Evolutionary conservation across 495 filamentous ascomycete genomes (phyloP).

Genomic region (Daldinia bambusicola): DNA sequence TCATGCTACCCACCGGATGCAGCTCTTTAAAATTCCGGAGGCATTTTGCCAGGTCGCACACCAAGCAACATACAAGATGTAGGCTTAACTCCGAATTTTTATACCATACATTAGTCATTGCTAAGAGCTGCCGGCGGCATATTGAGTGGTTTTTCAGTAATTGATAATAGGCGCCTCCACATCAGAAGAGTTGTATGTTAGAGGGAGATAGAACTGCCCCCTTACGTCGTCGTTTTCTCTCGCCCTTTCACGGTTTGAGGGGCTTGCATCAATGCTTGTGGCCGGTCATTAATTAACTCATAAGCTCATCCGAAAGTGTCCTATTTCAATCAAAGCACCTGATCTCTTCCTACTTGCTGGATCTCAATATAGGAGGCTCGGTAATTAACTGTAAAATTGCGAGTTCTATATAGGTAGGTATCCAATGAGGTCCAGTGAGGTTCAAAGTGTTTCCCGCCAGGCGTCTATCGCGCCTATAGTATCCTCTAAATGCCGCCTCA

Average conservation of each 20-base stretch:
- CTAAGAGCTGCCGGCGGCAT: conserved; percentile 21
- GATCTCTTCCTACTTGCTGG: background rate
- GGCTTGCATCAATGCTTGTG: background rate
- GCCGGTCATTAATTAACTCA: background rate
- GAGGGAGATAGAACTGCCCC: background rate
- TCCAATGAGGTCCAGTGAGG: background rate
- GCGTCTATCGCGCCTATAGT: background rate
- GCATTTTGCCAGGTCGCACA: conserved; percentile 26
- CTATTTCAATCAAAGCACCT: background rate
- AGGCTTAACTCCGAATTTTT: conserved; percentile 19
- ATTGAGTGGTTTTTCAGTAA: background rate
- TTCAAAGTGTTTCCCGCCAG: background rate
- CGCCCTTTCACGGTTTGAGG: background rate
- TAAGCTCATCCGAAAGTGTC: background rate
- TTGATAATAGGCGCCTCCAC: conserved; percentile 15
- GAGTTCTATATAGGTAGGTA: background rate
- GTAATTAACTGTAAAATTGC: background rate
- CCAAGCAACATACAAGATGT: background rate
- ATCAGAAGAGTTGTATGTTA: conserved; percentile 2
- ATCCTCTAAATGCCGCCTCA: background rate
- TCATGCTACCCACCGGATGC: conserved; percentile 35
- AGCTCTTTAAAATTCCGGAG: conserved; percentile 22
- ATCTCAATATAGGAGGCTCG: background rate
- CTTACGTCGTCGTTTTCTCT: background rate
- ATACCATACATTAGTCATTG: background rate